These are phyloP conservation scores for Infundibulicybe gibba DNA, from an alignment of 768 basidiomycete species.

Conservation along the genomic window DNA sequence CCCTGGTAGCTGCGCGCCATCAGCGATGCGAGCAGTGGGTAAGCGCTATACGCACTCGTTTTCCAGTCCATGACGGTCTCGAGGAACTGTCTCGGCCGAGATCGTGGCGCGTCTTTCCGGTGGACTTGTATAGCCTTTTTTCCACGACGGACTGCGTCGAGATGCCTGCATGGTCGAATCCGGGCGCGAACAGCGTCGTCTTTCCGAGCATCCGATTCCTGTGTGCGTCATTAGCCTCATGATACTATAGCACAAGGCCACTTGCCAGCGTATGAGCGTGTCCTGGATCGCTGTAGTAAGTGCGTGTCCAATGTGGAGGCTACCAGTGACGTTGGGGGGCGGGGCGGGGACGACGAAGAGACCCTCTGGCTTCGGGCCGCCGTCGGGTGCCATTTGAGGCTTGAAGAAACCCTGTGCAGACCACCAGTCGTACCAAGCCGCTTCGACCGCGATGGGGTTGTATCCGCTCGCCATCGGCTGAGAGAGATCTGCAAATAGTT, in stretches of 20 bases:
- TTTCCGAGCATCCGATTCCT: slow-evolving; percentile 97
- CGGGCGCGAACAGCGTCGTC: slow-evolving; percentile 86
- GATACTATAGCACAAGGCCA: slow-evolving; percentile 5
- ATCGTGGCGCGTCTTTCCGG: slow-evolving; percentile 85
- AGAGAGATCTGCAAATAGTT: slow-evolving; percentile 59
- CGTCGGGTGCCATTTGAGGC: slow-evolving; percentile 59
- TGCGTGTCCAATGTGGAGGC: slow-evolving; percentile 92
- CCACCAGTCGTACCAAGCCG: slow-evolving; percentile 99
- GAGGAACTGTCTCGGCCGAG: slow-evolving; percentile 92
- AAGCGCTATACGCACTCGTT: slow-evolving; percentile 65
- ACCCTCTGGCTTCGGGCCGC: slow-evolving; percentile 58
- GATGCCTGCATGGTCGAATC: slow-evolving; percentile 98
- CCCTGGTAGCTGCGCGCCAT: slow-evolving; percentile 68
- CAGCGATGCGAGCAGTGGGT: not conserved
- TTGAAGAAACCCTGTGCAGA: slow-evolving; percentile 85
- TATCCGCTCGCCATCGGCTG: slow-evolving; percentile 90
- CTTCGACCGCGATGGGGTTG: slow-evolving; percentile 91
- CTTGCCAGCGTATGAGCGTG: slow-evolving; percentile 80
- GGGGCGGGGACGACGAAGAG: slow-evolving; percentile 85
- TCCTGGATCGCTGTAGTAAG: slow-evolving; percentile 93
- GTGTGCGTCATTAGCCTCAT: slow-evolving; percentile 1
- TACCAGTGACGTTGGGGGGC: slow-evolving; percentile 96
- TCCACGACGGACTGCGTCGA: slow-evolving; percentile 98
- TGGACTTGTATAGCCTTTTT: slow-evolving; percentile 80
- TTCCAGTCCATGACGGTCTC: slow-evolving; percentile 96